Base-by-base conservation (phyloP, 169 alveolate species). In the Miamiensis avidus region DNA sequence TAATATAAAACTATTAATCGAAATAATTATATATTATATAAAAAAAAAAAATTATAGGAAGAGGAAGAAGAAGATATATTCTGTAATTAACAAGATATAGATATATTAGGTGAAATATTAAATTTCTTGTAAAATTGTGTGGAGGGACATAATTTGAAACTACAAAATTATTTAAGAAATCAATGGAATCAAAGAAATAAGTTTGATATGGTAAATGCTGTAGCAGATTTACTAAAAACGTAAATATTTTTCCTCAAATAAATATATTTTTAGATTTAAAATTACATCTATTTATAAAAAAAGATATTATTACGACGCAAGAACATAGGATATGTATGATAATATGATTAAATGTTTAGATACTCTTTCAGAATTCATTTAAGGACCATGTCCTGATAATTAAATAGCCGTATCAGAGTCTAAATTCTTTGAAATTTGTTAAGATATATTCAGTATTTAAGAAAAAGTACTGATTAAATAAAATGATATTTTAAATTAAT, bases 331-430 rank as follows among this genome's bases (percentile, higher is more conserved):
- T 28, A 87, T 86, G 75, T 92, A 86, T 69, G 92, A 91, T 30
- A 82, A 91, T 75, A 87, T 92, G 91, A 82, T 88, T 26, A 85
- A 88, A 83, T 92, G 95, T 74, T 85, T 92, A 69, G 93, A 92
- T 74, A 89, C 91, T 81, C 76, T 92, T 75, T 87, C 85, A 34
- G 93, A 92, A 88, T 89, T 92, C 74, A 85, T 92, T 6, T 90
- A 92, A 79, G 95, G 95, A 0, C 95, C 95, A 29, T 92, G 95
- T 74, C 87, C 83, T 74, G 91, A 89, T 31, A 89, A 89, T 72
- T 89, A 92, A 85, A 28, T 88, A 30, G 87, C 92, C 29, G 87
- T 92, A 73, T 87, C 91, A 11, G 91, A 89, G 65, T 83, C 91
- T 33, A 92, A 92, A 88, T 89, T 92, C 72, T 81, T 92, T 76